Evolutionary conservation across 192 early-diverging fungal species (phyloP).

Genomic region (Entomortierella chlamydospora): DNA sequence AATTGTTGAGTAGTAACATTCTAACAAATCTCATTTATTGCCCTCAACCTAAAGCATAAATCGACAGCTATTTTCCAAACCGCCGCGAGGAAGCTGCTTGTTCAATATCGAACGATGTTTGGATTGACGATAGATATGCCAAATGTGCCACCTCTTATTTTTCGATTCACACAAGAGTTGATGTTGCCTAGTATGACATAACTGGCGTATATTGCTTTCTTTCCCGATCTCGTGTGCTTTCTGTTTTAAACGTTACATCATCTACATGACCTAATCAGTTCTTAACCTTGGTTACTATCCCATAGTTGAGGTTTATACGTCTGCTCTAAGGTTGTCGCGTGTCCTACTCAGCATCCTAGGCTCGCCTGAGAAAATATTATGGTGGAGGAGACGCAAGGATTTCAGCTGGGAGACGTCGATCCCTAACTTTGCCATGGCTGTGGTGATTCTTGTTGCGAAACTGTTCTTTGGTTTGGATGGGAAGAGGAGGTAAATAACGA

Average conservation of each 20-base stretch:
- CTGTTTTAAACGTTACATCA: background rate
- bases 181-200: constrained; percentile 40
- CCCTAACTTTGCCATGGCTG: constrained; percentile 17
- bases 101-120: background rate
- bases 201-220: too few species aligned
- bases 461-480: constrained; percentile 38
- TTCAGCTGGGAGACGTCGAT: background rate
- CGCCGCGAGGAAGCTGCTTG: background rate
- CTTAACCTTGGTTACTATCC: background rate
- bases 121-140: background rate
- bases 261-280: background rate
- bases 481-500: constrained; percentile 18
- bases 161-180: constrained; percentile 33
- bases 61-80: background rate
- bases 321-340: constrained; percentile 13
- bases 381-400: background rate
- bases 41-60: background rate
- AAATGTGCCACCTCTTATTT: constrained; percentile 23
- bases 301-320: constrained; percentile 34
- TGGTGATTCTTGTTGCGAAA: constrained; percentile 34
- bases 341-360: background rate
- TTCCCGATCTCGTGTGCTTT: too few species aligned
- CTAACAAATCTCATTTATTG: background rate
- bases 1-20: background rate
- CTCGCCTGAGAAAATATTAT: background rate